Percentiles rank a stretch among this genome's conserved stretches.
Evolutionary conservation across 2,329 filamentous ascomycete genomes (phyloP).

Genomic region (Aspergillus sp.): DNA sequence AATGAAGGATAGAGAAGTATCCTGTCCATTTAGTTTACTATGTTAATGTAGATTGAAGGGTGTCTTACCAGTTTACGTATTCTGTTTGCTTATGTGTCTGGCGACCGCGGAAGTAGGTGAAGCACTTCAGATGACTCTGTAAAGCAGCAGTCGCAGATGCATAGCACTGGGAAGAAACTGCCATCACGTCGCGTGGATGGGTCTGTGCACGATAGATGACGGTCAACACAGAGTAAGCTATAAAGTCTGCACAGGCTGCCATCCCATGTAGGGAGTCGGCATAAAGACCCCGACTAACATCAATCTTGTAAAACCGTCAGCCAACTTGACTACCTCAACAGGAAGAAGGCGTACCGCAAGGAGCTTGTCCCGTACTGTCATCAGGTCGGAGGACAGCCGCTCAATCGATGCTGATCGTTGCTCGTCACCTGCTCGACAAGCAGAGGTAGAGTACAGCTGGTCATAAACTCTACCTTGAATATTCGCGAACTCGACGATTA

Average conservation of each 20-base stretch:
- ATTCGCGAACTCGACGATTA: constrained; percentile 24
- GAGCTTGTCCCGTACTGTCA: constrained; percentile 25
- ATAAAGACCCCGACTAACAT: constrained; percentile 26
- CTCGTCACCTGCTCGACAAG: constrained; percentile 17
- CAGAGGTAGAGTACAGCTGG: constrained; percentile 26
- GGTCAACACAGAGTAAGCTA: constrained; percentile 27
- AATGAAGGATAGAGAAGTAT: constrained; percentile 31
- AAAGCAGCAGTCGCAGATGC: constrained; percentile 28
- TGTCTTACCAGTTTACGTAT: constrained; percentile 30
- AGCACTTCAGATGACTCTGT: constrained; percentile 30
- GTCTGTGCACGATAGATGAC: constrained; percentile 31
- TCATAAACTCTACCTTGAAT: constrained; percentile 31
- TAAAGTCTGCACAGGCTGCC: constrained; percentile 30
- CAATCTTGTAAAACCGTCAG: constrained; percentile 17
- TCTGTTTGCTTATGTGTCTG: constrained; percentile 31
- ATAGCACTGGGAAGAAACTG: constrained; percentile 29
- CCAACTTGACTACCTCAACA: neutral
- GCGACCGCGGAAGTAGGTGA: constrained; percentile 27
- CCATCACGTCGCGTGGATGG: constrained; percentile 24
- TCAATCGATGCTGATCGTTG: constrained; percentile 21
- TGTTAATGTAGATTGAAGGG: neutral
- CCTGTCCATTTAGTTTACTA: constrained; percentile 10
- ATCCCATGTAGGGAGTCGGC: constrained; percentile 29
- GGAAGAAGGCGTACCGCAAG: constrained; percentile 18
- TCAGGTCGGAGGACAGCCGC: constrained; percentile 25